Base-by-base conservation (phyloP, 768 basidiomycete species). In the Boletus vermiculosoides region DNA sequence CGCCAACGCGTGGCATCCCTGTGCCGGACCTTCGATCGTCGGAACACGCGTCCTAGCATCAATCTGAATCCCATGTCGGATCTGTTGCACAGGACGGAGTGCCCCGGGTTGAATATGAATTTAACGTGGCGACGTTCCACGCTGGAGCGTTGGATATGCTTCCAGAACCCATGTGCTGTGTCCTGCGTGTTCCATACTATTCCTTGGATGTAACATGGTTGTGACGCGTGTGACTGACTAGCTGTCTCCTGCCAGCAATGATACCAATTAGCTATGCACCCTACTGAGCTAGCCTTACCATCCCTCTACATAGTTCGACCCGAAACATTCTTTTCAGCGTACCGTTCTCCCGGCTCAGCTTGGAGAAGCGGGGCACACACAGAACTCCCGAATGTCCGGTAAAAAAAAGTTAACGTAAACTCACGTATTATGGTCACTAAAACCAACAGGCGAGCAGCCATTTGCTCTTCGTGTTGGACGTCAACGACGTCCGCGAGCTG, bases 341-440 rank as follows among this genome's bases (percentile, higher is more conserved):
- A 33, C 31, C 20, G 46, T 28, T 31, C 45, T 34, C 41, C 28
- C 20, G 47, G 48, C 52, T 54, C 50, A 22, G 39, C 33, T 41
- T 41, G 44, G 36, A 28, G 45, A 42, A 56, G 55, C 54, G 55
- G 56, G 42, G 41, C 37, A 50, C n/a, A 28, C 25, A 13, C 34
- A 51, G 15, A n/a, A n/a, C n/a, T n/a, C n/a, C 28, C 42, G 54
- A 54, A 58, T 59, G 48, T 42, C 50, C 46, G 59, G 60, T 45
- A 53, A 61, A 61, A 46, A 59, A 46, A 25, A 51, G 42, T 44
- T 67, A 50, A 71, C 70, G 70, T 71, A 71, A 73, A 62, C 18
- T 70, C 70, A 64, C 67, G 66, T 66, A 70, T 58, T 63, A 64
- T 57, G 39, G 47, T 57, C 47, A 36, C 59, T 70, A 71, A 71